Evolutionary conservation across 2,329 filamentous ascomycete genomes (phyloP).

Genomic region (Cytospora schulzeri): DNA sequence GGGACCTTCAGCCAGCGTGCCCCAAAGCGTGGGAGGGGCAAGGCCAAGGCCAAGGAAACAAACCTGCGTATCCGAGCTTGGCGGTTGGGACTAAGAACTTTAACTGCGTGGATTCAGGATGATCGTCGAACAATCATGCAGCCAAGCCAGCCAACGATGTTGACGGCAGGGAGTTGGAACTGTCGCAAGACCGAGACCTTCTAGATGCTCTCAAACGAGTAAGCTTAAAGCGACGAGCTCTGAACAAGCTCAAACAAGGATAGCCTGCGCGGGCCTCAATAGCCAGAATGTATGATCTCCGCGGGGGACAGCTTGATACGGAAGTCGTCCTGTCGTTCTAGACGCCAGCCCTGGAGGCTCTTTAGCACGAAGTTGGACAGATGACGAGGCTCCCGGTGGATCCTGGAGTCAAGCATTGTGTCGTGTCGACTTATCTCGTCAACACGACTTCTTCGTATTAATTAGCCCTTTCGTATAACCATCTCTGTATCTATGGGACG

Average conservation of each 20-base stretch:
- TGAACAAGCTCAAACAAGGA: conserved; percentile 18
- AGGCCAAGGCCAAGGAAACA: conserved; percentile 1
- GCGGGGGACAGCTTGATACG: no score
- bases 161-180: conserved; percentile 5
- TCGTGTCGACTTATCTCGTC: no score
- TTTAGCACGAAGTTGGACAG: background rate
- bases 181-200: background rate
- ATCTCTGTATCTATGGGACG: background rate
- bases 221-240: conserved; percentile 9
- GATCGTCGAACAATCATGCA: conserved; percentile 10
- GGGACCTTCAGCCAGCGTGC: background rate
- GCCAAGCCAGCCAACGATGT: conserved; percentile 12
- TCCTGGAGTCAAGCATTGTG: background rate
- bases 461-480: background rate
- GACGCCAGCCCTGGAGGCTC: no score
- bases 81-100: conserved; percentile 9
- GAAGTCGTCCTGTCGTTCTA: no score
- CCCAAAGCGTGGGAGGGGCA: conserved; percentile 1
- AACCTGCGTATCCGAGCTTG: conserved; percentile 15
- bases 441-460: background rate
- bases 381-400: background rate
- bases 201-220: conserved; percentile 15
- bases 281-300: no score
- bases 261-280: background rate
- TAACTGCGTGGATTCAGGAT: conserved; percentile 1